phyloP scores from a whole-genome alignment of 192 early-diverging fungal genomes.

The Gamsiella multidivaricata region DNA sequence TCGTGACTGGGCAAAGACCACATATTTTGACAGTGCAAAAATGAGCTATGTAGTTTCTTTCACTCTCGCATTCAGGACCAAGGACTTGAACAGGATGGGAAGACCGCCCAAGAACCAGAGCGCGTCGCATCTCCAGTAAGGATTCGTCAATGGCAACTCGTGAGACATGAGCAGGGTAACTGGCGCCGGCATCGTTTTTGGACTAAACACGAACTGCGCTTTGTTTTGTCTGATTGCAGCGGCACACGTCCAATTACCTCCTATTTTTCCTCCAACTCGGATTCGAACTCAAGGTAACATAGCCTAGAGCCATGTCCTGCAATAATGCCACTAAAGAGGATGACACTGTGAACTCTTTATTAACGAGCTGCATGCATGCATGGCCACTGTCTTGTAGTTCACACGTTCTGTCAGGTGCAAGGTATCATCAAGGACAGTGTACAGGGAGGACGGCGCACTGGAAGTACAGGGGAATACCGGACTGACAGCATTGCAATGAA shows the following conservation, averaged over 20 bases:
- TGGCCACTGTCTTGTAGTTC: background rate
- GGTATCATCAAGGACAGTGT: background rate
- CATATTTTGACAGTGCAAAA: no score
- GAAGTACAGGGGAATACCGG: no score
- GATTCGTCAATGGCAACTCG: no score
- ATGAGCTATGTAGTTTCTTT: no score
- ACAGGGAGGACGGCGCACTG: no score
- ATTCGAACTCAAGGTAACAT: slow-evolving; percentile 10
- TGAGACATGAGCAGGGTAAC: no score
- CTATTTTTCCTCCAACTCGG: slow-evolving; percentile 13
- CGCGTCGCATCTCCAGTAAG: slow-evolving; percentile 8
- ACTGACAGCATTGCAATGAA: background rate
- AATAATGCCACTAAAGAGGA: no score
- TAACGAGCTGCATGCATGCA: background rate
- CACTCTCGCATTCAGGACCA: background rate
- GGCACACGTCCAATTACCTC: slow-evolving; percentile 24
- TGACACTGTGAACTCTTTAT: no score
- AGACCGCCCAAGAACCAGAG: slow-evolving; percentile 15
- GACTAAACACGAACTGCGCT: no score
- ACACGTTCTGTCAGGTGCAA: slow-evolving; percentile 3
- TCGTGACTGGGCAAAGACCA: background rate
- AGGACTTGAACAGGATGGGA: background rate
- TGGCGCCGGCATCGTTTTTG: no score
- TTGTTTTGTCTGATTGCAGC: background rate
- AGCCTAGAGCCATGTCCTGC: no score